Percentiles rank a stretch among this genome's conserved stretches.
phyloP scores from a whole-genome alignment of 768 basidiomycete species.

The Suillus brevipes region DNA sequence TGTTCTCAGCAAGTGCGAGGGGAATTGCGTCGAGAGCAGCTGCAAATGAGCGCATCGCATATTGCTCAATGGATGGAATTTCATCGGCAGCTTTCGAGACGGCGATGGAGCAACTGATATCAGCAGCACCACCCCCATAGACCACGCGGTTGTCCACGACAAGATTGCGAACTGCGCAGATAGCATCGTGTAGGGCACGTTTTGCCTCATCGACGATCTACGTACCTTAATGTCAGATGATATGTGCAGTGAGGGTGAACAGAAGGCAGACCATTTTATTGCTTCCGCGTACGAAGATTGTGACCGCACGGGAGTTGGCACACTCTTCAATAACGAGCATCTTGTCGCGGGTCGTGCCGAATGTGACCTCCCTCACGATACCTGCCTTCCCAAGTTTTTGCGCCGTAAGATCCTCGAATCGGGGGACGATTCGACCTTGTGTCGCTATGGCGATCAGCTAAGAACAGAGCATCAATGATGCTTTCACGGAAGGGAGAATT shows the following conservation, averaged over 20 bases:
- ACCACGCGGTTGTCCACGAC: slow-evolving; percentile 96
- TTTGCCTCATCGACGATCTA: slow-evolving; percentile 99
- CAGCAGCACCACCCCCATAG: slow-evolving; percentile 97
- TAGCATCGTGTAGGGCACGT: slow-evolving; percentile 94
- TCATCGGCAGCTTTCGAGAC: slow-evolving; percentile 95
- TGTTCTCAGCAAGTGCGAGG: slow-evolving; percentile 96
- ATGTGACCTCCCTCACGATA: slow-evolving; percentile 89
- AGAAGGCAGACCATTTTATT: slow-evolving; percentile 92
- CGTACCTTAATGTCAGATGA: neutral
- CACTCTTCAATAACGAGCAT: slow-evolving; percentile 99
- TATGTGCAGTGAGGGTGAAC: neutral
- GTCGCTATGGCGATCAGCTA: slow-evolving; percentile 98
- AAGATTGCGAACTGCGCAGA: slow-evolving; percentile 95
- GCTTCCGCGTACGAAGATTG: slow-evolving; percentile 94
- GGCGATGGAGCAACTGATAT: slow-evolving; percentile 93
- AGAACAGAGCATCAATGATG: neutral
- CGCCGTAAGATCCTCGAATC: slow-evolving; percentile 92
- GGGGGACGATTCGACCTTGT: slow-evolving; percentile 95
- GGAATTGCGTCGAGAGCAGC: slow-evolving; percentile 95
- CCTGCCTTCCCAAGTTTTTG: slow-evolving; percentile 94
- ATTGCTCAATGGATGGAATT: slow-evolving; percentile 97
- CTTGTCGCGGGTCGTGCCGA: slow-evolving; percentile 98
- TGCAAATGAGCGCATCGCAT: slow-evolving; percentile 99
- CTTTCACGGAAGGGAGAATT: neutral
- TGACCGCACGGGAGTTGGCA: slow-evolving; percentile 94